Evolutionary conservation across 495 filamentous ascomycete species (phyloP), one percentile per base, ranked within the genome.

Genomic region (Alectoria sarmentosa): DNA sequence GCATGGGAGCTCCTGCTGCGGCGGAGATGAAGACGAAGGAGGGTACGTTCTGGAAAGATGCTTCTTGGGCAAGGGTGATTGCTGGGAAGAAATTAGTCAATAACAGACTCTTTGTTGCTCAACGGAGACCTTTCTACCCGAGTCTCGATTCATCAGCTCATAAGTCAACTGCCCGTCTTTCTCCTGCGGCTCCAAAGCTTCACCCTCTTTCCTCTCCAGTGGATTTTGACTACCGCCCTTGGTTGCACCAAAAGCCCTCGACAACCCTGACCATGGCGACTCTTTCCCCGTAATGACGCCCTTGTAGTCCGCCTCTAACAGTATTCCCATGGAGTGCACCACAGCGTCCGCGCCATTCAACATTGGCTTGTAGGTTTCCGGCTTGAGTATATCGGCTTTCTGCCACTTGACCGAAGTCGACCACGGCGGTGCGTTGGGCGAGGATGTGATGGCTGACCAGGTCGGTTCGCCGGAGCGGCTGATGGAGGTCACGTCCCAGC

Each of bases 261-360:
- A 80, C 6, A 98, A 76, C 0, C 91, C 92, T 1, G 84, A 74
- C 60, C 93, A 72, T 7, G 90, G 83, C 0, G 88, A 89, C 69
- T 94, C 92, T 57, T 82, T 83, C 23, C 94, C 95, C 60, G 82
- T 84, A 46, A 98, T 73, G 6, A 96, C 90, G 65, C 88, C 89
- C 77, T 98, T 98, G 81, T 98, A 98, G 76, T 98, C 94, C 11
- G 93, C 92, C 76, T 98, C 94, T 17, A 98, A 82, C n/a, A 98
- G 80, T 61, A 98, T 98, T 10, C 94, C 94, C 86, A 96, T 90
- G 66, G 80, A 88, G 77, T 98, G 94, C 28, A 98, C 88, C 19
- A 98, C 91, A 38, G 86, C 90, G 71, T 89, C 86, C 54, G 92
- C 90, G 39, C 80, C 83, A 58, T 81, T 78, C 61, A 98, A 81